Percentiles rank a stretch among this genome's conserved stretches.
Evolutionary conservation across 768 basidiomycete genomes (phyloP).

Genomic region (Boletus insuetus): DNA sequence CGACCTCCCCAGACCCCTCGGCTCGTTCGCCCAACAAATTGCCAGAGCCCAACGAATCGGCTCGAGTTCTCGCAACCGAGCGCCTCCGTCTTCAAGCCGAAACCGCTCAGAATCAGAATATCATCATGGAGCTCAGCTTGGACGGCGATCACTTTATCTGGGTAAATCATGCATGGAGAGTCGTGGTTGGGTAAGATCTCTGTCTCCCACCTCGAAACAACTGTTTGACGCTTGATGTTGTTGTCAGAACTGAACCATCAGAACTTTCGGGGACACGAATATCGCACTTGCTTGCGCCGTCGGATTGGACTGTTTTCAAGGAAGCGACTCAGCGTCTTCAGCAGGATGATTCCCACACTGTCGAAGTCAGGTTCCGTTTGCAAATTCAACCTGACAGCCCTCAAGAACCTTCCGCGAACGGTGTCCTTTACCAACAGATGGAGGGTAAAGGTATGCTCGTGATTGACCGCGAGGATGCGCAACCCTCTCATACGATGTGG

Average conservation of each 20-base stretch:
- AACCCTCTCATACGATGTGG: conserved; percentile 97
- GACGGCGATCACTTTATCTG: conserved; percentile 95
- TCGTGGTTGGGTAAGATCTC: conserved; percentile 77
- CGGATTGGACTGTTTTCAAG: conserved; percentile 79
- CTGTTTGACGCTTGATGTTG: conserved; percentile 13
- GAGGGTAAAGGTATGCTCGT: conserved; percentile 99
- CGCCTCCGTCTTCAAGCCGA: conserved; percentile 88
- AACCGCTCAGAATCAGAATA: conserved; percentile 92
- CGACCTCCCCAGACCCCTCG: conserved; percentile 36
- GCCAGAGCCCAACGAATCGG: conserved; percentile 67
- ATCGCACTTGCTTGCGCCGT: conserved; percentile 74
- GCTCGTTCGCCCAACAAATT: conserved; percentile 42
- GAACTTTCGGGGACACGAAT: conserved; percentile 77
- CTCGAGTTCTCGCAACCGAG: conserved; percentile 83
- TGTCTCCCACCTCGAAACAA: not conserved
- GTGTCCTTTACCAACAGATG: conserved; percentile 74
- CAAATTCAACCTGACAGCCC: conserved; percentile 63
- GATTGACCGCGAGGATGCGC: conserved; percentile 85
- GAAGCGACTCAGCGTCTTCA: conserved; percentile 83
- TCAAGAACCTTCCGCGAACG: conserved; percentile 50
- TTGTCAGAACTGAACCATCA: conserved; percentile 80
- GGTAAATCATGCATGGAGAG: conserved; percentile 94
- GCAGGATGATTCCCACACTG: conserved; percentile 90
- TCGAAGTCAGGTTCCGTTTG: conserved; percentile 88
- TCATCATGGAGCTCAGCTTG: conserved; percentile 90